Base-by-base conservation (phyloP, 208 protist genomes). In the Acanthamoeba quina region DNA sequence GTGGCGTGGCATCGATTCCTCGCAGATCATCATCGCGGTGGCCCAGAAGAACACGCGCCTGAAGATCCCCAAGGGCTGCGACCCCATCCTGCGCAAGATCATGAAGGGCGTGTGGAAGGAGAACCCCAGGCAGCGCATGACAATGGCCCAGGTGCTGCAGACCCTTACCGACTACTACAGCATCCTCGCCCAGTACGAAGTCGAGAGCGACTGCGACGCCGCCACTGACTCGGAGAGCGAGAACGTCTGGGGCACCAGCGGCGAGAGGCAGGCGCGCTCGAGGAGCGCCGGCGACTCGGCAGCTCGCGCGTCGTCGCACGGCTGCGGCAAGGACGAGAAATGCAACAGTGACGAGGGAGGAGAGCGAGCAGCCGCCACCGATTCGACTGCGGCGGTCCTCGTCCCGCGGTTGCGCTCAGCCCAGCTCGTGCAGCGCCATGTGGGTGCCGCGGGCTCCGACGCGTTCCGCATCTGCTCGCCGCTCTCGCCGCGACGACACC, bases 31-130 rank as follows among this genome's bases (percentile, higher is more conserved):
- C 34, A 70, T 92, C 64, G 88, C 88, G 5, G 88, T 92, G 17
- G 82, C 82, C n/a, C 37, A 80, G 66, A 72, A 78, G 47, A 92
- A 92, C 66, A 92, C 88, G 41, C 54, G 88, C 13, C 62, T 92
- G 37, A 90, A 90, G 82, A 89, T 89, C 37, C 82, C 82, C 66
- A 89, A 89, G 31, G 82, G 56, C 82, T 89, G 82, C 56, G 82
- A 89, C 29, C 82, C 82, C 11, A 37, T 89, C 47, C 82, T 89
- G 54, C 47, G 82, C 47, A 89, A 66, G 41, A 89, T 89, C 44
- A 89, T 89, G 47, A 89, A 89, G 54, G 41, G 56, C n/a, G 47
- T 58, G 47, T 89, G 82, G 82, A 89, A 89, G 82, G 82, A 89
- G 56, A 89, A 66, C 34, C 82, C 82, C 9, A 37, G 37, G 34